A percentile compares a stretch with the other conserved stretches of the same genome.
Evolutionary conservation across 805 yeast genomes (phyloP).

Genomic region (Kodamaea kaohsiungensis): DNA sequence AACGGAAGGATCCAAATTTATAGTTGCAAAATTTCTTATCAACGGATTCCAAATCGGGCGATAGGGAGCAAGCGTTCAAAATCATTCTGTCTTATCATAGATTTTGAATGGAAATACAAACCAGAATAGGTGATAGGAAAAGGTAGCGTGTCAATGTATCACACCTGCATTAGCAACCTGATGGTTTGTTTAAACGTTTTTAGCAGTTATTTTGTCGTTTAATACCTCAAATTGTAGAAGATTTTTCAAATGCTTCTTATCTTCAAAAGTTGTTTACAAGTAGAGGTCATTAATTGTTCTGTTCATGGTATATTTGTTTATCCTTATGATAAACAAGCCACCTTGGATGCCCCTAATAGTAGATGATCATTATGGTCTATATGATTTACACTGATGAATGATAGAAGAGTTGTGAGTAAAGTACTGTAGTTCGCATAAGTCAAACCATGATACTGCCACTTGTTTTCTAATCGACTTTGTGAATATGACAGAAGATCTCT

Average conservation of each 20-base stretch:
- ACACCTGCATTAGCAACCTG: neutral
- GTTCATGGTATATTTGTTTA: too few relatives aligned
- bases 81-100: conserved; percentile 1
- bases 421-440: too few relatives aligned
- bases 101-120: conserved; percentile 7
- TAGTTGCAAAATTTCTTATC: conserved; percentile 9
- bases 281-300: neutral
- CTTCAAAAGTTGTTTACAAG: neutral
- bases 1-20: neutral
- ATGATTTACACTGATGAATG: too few relatives aligned
- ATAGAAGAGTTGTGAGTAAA: too few relatives aligned
- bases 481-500: too few relatives aligned
- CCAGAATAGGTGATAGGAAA: conserved; percentile 6
- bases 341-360: too few relatives aligned
- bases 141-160: neutral
- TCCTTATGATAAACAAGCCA: too few relatives aligned
- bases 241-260: neutral
- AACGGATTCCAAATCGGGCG: conserved; percentile 3
- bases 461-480: too few relatives aligned
- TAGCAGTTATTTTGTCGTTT: neutral
- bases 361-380: too few relatives aligned
- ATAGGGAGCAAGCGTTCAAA: conserved; percentile 1
- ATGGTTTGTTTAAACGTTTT: neutral
- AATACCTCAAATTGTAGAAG: neutral
- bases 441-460: too few relatives aligned